phyloP scores from a whole-genome alignment of 2,329 filamentous ascomycete species.

The Dactylella cylindrospora region DNA sequence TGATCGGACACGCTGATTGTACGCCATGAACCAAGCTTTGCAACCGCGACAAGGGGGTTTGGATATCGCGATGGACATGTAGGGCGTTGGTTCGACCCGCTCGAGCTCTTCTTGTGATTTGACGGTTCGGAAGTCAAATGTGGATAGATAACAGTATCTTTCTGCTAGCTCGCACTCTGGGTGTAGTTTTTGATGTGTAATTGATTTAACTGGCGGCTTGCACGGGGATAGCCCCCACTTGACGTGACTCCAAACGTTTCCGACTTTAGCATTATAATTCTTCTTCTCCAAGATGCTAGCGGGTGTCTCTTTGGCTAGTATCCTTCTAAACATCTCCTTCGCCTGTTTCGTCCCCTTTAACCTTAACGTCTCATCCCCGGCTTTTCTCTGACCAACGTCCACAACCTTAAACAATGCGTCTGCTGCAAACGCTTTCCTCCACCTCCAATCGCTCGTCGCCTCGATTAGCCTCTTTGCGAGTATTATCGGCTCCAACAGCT shows the following conservation, averaged over 20 bases:
- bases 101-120: slow-evolving; percentile 15
- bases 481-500: slow-evolving; percentile 23
- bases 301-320: slow-evolving; percentile 13
- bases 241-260: slow-evolving; percentile 18
- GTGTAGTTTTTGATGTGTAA: slow-evolving; percentile 11
- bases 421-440: slow-evolving; percentile 8
- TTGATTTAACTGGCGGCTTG: background rate
- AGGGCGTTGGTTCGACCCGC: slow-evolving; percentile 9
- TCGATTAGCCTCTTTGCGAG: slow-evolving; percentile 21
- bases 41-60: slow-evolving; percentile 19
- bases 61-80: slow-evolving; percentile 20
- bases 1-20: slow-evolving; percentile 18
- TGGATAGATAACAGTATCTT: slow-evolving; percentile 18
- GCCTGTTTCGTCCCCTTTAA: slow-evolving; percentile 7
- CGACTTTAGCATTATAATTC: slow-evolving; percentile 6
- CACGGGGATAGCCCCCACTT: slow-evolving; percentile 4
- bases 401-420: slow-evolving; percentile 16
- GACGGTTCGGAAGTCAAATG: slow-evolving; percentile 8
- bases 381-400: slow-evolving; percentile 6
- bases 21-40: slow-evolving; percentile 31
- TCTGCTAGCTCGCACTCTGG: slow-evolving; percentile 27
- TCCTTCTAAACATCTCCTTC: slow-evolving; percentile 15
- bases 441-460: slow-evolving; percentile 19
- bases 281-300: background rate
- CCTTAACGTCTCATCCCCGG: slow-evolving; percentile 6